Conservation (phyloP, 2,329 filamentous ascomycete genomes). For the Fusarium pseudoanthophilum region DNA sequence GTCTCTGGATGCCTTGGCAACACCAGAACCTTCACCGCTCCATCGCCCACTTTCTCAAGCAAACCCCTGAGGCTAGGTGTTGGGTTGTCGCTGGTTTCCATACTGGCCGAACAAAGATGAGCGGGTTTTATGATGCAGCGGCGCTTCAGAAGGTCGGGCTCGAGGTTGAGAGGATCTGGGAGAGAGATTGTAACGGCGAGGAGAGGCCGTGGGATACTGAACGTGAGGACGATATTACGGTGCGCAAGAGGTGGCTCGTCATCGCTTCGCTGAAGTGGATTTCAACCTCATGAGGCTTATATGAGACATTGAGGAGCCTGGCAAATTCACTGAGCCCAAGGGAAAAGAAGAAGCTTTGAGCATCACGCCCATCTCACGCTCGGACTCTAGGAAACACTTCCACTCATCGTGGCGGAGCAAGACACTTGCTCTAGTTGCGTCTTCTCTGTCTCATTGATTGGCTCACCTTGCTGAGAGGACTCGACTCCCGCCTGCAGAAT, state of each 20-base stretch:
- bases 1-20: constrained; percentile 79
- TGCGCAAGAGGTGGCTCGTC: constrained; percentile 77
- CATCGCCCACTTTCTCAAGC: constrained; percentile 69
- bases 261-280: constrained; percentile 63
- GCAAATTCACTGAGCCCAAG: background rate
- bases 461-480: constrained; percentile 3
- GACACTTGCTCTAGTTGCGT: background rate
- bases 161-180: constrained; percentile 72
- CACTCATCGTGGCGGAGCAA: constrained; percentile 26
- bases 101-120: constrained; percentile 73
- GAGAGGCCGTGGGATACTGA: constrained; percentile 71
- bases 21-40: constrained; percentile 73
- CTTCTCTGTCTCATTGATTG: constrained; percentile 11
- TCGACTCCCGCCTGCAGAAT: constrained; percentile 19
- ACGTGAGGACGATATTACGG: constrained; percentile 70
- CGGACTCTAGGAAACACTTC: background rate
- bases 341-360: constrained; percentile 14
- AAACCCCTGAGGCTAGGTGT: constrained; percentile 58
- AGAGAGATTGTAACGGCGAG: constrained; percentile 73
- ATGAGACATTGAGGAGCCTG: background rate
- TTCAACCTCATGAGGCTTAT: constrained; percentile 24
- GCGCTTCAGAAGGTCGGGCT: constrained; percentile 62
- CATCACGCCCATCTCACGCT: background rate
- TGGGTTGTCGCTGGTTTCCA: constrained; percentile 79
- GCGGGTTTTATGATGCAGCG: constrained; percentile 68